Conservation (phyloP, 129 eudicot species). For the Flaveria ramosissima region DNA sequence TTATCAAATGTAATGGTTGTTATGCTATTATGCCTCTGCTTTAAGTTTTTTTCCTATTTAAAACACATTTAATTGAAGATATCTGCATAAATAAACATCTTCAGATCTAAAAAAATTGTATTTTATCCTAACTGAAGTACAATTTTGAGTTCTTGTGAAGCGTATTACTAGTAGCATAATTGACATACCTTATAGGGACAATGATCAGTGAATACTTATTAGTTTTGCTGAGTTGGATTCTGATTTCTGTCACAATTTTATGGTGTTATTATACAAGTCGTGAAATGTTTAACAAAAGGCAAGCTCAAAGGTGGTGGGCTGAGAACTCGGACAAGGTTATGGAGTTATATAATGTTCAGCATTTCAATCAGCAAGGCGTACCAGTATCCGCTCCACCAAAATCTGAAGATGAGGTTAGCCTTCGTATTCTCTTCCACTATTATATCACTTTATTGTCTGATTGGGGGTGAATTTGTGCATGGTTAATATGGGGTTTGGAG, state of each 20-base stretch:
- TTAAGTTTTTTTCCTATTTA: not conserved
- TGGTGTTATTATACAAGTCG: slow-evolving; percentile 59
- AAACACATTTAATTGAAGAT: not conserved
- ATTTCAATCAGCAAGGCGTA: slow-evolving; percentile 58
- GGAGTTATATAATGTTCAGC: slow-evolving; percentile 94
- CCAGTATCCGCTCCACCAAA: slow-evolving; percentile 57
- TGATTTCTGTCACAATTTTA: slow-evolving; percentile 26
- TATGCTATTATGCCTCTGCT: not conserved
- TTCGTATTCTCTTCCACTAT: slow-evolving; percentile 6
- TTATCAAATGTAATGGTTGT: not conserved
- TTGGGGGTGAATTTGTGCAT: slow-evolving; percentile 8
- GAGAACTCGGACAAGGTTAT: slow-evolving; percentile 91
- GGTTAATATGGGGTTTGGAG: not conserved
- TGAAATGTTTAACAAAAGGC: slow-evolving; percentile 93
- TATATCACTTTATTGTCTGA: not conserved
- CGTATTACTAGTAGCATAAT: not conserved
- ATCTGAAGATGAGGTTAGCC: slow-evolving; percentile 74
- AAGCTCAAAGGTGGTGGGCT: slow-evolving; percentile 99
- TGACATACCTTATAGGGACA: not conserved
- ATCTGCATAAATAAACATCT: not conserved
- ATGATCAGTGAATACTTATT: not conserved
- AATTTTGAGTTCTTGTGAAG: not conserved
- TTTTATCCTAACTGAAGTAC: not conserved
- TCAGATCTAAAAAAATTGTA: not conserved
- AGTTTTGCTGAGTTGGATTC: slow-evolving; percentile 11